Percentiles rank a stretch among this genome's conserved stretches.
Evolutionary conservation across 352 stramenopile genomes (phyloP).

Genomic region (Phytophthora ramorum): DNA sequence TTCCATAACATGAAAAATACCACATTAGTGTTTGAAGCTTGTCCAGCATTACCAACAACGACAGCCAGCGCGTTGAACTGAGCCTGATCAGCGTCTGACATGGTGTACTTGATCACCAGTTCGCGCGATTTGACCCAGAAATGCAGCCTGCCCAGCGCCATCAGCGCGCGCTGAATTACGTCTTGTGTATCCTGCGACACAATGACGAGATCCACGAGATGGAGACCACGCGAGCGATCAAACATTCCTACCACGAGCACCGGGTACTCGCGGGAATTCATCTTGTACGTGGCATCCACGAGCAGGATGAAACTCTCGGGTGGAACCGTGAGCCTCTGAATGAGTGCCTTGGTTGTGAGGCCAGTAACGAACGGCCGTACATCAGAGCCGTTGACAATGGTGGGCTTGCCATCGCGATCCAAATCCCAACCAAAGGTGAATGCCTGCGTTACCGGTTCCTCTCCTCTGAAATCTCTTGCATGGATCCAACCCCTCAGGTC

Average conservation of each 20-base stretch:
- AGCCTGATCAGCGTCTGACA: no score
- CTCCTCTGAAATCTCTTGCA: not conserved
- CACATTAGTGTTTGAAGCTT: no score
- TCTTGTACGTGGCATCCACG: slow-evolving; percentile 1
- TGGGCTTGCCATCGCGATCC: not conserved
- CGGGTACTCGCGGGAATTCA: not conserved
- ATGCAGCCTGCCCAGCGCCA: not conserved
- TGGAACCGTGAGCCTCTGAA: not conserved
- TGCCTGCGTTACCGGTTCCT: not conserved
- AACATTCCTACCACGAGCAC: not conserved
- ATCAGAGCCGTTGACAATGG: not conserved
- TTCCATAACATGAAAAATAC: no score
- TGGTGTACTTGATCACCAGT: no score
- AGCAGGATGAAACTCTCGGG: slow-evolving; percentile 1
- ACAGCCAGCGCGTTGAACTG: no score
- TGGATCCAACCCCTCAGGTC: not conserved
- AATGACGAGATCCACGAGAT: slow-evolving; percentile 1
- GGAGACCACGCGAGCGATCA: not conserved
- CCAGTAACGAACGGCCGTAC: not conserved
- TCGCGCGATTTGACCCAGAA: no score
- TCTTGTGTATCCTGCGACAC: not conserved
- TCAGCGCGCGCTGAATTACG: not conserved
- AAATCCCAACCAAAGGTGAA: not conserved
- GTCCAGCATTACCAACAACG: no score
- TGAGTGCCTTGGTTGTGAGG: not conserved